Evolutionary conservation across 257 asterid species (phyloP), one percentile per base, ranked within the genome.

Genomic region (Scutellaria baicalensis): DNA sequence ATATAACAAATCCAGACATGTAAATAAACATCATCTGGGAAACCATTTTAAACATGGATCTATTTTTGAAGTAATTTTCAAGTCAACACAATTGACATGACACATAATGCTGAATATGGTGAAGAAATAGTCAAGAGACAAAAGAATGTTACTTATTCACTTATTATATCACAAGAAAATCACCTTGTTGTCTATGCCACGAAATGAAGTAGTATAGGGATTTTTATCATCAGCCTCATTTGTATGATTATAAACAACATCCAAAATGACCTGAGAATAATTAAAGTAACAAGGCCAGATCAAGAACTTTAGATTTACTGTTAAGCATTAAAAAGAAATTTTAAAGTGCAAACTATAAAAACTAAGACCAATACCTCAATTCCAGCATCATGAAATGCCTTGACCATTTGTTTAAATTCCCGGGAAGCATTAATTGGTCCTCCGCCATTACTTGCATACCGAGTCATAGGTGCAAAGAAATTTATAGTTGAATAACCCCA

Each of bases 111-210:
- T 13, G 39, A 43, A 57, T 63, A 54, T 6, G 38, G 57, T 57
- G 35, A 62, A 12, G 40, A 47, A 45, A 60, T 69, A 70, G 58
- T 55, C 73, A 71, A 47, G 38, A 47, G 48, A 66, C 9, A 54
- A 17, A 64, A 68, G 23, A 49, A 58, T 45, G 68, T 50, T 47
- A 63, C 42, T 51, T 33, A 14, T 55, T 47, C 33, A 33, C 59
- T 59, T 45, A 16, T 52, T 11, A 51, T 23, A 36, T 40, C 8
- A 59, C 36, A 47, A 45, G 35, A 70, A 65, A 49, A 51, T 87
- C 82, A 93, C 99, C 99, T 93, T 91, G 93, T 91, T 87, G 86
- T 93, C 99, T 77, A 93, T 89, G 75, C 97, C 99, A 79, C 99
- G 97, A 69, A 93, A 93, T 72, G 97, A 93, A 61, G 99, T 93